These are phyloP conservation scores for Ajuga chamaepitys DNA, from an alignment of 257 asterid genomes.

Conservation along the genomic window DNA sequence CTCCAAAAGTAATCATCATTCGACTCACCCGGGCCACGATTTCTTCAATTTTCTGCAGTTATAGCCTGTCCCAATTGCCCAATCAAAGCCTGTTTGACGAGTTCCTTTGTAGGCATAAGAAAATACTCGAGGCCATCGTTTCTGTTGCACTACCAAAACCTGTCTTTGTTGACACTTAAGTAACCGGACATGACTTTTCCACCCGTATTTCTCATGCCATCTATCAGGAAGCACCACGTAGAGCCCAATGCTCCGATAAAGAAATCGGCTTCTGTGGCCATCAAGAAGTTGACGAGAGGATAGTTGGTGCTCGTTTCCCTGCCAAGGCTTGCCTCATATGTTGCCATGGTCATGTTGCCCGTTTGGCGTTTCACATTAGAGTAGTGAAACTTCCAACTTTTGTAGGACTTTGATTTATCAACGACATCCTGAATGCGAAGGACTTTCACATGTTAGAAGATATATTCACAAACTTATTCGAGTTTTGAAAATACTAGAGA, in stretches of 20 bases:
- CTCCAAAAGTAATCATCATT: background rate
- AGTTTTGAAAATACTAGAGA: background rate
- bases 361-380: constrained; percentile 75
- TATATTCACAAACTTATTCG: background rate
- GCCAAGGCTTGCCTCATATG: constrained; percentile 85
- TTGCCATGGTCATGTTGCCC: constrained; percentile 83
- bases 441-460: background rate
- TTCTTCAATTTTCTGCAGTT: background rate
- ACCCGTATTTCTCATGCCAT: constrained; percentile 91
- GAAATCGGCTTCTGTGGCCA: constrained; percentile 92
- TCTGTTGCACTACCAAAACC: constrained; percentile 59
- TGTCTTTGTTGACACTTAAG: constrained; percentile 88
- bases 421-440: constrained; percentile 57
- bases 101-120: background rate
- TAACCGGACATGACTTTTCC: constrained; percentile 95
- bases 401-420: constrained; percentile 41
- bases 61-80: background rate
- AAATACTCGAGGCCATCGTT: background rate
- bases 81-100: background rate
- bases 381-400: constrained; percentile 70
- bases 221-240: constrained; percentile 87
- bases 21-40: background rate
- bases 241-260: constrained; percentile 92
- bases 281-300: constrained; percentile 88
- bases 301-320: constrained; percentile 86